These are phyloP conservation scores for Tolypocladium guangdongense DNA, from an alignment of 2,329 filamentous ascomycete genomes.

Conservation along the genomic window DNA sequence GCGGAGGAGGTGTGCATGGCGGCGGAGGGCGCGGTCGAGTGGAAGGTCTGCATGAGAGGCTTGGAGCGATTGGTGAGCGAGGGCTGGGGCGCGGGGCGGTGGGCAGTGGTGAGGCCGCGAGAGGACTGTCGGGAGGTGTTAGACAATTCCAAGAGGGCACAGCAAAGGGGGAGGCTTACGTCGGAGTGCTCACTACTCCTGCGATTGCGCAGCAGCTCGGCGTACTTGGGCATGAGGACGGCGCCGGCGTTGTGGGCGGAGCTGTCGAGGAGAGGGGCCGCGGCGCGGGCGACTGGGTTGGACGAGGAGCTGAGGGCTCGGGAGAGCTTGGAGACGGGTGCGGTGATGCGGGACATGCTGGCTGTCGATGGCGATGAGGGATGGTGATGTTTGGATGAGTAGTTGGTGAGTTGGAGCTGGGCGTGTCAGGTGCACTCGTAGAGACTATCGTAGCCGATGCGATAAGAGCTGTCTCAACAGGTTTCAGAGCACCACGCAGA, in stretches of 20 bases:
- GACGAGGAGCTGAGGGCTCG: constrained; percentile 34
- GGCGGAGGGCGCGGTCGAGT: constrained; percentile 31
- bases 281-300: constrained; percentile 18
- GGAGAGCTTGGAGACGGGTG: constrained; percentile 37
- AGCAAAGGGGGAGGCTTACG: constrained; percentile 18
- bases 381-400: not conserved
- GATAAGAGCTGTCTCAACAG: no score
- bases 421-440: not conserved
- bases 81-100: constrained; percentile 35
- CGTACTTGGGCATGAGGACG: constrained; percentile 35
- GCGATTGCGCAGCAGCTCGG: constrained; percentile 30
- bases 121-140: constrained; percentile 12
- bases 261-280: constrained; percentile 22
- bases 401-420: not conserved
- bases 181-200: constrained; percentile 25
- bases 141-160: not conserved
- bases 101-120: constrained; percentile 34
- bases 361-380: not conserved
- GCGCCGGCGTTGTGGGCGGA: constrained; percentile 25
- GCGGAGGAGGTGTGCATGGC: constrained; percentile 26
- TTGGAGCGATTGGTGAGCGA: constrained; percentile 33
- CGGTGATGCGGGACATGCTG: constrained; percentile 38
- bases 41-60: constrained; percentile 55
- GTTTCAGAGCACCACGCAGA: not conserved
- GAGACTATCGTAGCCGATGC: no score